Evolutionary conservation across 345 rosid genomes (phyloP), one percentile per base, ranked within the genome.

Genomic region (Heritiera littoralis): DNA sequence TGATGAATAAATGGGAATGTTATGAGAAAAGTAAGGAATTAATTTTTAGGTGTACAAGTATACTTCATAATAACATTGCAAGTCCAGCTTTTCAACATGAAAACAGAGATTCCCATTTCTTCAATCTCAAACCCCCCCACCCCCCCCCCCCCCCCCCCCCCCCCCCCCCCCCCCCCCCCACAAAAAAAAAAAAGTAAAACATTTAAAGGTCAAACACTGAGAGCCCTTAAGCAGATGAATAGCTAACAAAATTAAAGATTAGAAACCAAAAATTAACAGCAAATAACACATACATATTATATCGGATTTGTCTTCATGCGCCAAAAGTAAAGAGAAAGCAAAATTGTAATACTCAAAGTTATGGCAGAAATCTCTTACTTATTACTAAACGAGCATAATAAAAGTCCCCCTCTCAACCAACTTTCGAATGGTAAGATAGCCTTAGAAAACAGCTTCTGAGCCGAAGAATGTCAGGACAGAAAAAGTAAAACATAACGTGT

Each of bases 31-130:
- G 28, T 23, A 23, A 23, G 28, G 28, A 23, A 23, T 23, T 23
- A 23, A 23, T 23, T 0, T 23, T 23, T 23, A 23, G 28, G 28
- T 23, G 28, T 23, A 23, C 28, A 23, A 23, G 28, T 23, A 23
- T 23, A 23, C 28, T 23, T 23, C 28, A 23, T 23, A 23, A 23
- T 23, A 23, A n/a, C 3, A 65, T n/a, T 80, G 30, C 5, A 14
- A 35, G 35, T 45, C 78, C 28, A 76, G 15, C 56, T 60, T 75
- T 60, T 28, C 43, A 23, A n/a, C 18, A 49, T 49, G 66, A 69
- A 58, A 48, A 69, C 43, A 67, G 17, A 67, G 43, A 43, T n/a
- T 43, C 14, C 7, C 30, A 43, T 43, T 43, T 68, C 54, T 68
- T 32, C 72, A 68, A 68, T 45, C 54, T 9, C 11, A n/a, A n/a